Percentiles rank a stretch among this genome's conserved stretches.
Evolutionary conservation across 176 grass and related monocot genomes (phyloP).

Genomic region (Musa acuminata): DNA sequence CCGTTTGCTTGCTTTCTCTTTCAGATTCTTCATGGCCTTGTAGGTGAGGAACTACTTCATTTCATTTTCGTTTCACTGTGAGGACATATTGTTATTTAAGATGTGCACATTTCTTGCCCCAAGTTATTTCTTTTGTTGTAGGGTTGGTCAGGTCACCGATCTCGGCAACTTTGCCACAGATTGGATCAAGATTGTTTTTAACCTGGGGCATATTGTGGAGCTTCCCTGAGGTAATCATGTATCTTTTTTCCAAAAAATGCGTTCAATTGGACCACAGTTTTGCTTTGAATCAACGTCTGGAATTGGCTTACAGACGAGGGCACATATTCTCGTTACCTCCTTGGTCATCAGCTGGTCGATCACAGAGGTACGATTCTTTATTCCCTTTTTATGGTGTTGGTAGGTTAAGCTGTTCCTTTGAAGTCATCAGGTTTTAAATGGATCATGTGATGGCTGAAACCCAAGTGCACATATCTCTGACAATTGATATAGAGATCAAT

Average conservation of each 20-base stretch:
- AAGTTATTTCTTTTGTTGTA: neutral
- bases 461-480: neutral
- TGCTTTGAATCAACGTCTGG: neutral
- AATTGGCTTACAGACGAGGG: constrained; percentile 36
- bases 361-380: constrained; percentile 49
- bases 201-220: constrained; percentile 45
- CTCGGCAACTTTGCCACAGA: constrained; percentile 23
- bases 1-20: constrained; percentile 6
- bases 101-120: neutral
- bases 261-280: no score
- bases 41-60: constrained; percentile 25
- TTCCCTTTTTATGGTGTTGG: no score
- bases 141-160: constrained; percentile 48
- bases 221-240: constrained; percentile 32
- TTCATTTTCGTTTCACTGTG: neutral
- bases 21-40: constrained; percentile 45
- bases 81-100: neutral
- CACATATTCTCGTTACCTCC: constrained; percentile 61
- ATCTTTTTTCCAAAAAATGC: neutral
- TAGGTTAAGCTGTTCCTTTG: no score
- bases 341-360: constrained; percentile 96
- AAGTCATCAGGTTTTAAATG: neutral
- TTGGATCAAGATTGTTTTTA: constrained; percentile 38
- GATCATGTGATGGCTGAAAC: neutral
- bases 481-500: no score